phyloP scores from a whole-genome alignment of 2,329 filamentous ascomycete species.

The Harringtonia aguacate region DNA sequence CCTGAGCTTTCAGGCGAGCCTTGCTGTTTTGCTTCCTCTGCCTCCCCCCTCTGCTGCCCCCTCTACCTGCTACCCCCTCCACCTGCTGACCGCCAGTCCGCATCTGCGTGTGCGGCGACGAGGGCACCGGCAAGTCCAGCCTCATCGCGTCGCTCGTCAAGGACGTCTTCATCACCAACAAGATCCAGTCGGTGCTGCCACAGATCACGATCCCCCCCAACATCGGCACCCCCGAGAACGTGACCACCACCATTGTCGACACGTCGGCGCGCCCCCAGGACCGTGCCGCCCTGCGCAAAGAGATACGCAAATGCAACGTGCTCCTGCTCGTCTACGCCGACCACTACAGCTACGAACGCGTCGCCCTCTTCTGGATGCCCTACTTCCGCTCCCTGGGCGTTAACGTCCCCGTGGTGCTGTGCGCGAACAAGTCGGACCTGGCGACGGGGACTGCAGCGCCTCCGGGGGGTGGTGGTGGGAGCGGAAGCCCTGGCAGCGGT shows the following conservation, averaged over 20 bases:
- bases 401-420: constrained; percentile 93
- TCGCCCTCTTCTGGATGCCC: constrained; percentile 96
- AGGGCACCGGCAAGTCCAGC: constrained; percentile 88
- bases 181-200: constrained; percentile 89
- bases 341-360: constrained; percentile 96
- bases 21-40: no score
- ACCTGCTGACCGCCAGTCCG: constrained; percentile 46
- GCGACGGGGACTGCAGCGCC: no score
- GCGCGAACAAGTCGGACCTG: constrained; percentile 95
- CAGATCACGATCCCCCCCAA: constrained; percentile 91
- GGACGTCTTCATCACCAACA: constrained; percentile 89
- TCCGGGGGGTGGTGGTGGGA: not conserved
- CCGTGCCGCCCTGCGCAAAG: constrained; percentile 77
- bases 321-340: constrained; percentile 96
- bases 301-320: constrained; percentile 93
- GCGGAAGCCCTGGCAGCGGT: not conserved
- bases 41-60: no score
- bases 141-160: constrained; percentile 94
- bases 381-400: constrained; percentile 97
- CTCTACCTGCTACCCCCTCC: not conserved
- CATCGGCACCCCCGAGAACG: constrained; percentile 88
- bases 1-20: not conserved
- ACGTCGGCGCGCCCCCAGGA: constrained; percentile 93
- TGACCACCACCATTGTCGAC: constrained; percentile 95
- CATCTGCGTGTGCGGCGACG: constrained; percentile 93